Conservation (phyloP, 805 yeast genomes). For the Suhomyces faveliae region DNA sequence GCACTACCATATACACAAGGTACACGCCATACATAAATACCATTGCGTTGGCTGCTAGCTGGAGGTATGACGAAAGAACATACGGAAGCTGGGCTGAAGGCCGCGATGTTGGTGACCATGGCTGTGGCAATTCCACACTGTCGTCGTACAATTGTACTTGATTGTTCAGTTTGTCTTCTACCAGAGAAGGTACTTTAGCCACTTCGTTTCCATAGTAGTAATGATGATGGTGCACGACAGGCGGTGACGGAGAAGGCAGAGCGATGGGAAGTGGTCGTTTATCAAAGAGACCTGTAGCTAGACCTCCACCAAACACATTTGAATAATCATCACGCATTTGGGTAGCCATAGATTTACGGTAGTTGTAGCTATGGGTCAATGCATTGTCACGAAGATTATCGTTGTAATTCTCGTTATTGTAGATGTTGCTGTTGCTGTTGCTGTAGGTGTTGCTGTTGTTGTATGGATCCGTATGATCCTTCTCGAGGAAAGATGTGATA, state of each 20-base stretch:
- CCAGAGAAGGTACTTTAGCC: not conserved
- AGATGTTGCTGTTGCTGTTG: conserved; percentile 11
- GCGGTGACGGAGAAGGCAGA: conserved; percentile 13
- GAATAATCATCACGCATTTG: not conserved
- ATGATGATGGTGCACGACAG: conserved; percentile 40
- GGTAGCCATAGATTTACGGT: conserved; percentile 1
- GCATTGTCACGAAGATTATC: not conserved
- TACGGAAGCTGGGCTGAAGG: conserved; percentile 58
- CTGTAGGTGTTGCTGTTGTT: conserved; percentile 10
- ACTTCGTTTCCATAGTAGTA: conserved; percentile 34
- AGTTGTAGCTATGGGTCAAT: conserved; percentile 1
- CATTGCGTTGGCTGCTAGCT: conserved; percentile 49
- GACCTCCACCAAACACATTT: too few relatives aligned
- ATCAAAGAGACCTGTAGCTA: not conserved
- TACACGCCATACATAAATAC: conserved; percentile 47
- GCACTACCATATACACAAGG: conserved; percentile 42
- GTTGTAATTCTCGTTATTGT: conserved; percentile 1
- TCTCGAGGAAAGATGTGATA: conserved; percentile 7
- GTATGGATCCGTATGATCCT: conserved; percentile 2
- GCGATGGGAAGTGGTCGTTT: not conserved
- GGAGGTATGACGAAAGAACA: conserved; percentile 59
- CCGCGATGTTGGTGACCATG: conserved; percentile 53
- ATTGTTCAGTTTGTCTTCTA: not conserved
- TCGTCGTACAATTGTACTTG: not conserved
- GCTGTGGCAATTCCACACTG: conserved; percentile 44